Base-by-base conservation (phyloP, 148 eudicot species). In the Diospyros kaki region DNA sequence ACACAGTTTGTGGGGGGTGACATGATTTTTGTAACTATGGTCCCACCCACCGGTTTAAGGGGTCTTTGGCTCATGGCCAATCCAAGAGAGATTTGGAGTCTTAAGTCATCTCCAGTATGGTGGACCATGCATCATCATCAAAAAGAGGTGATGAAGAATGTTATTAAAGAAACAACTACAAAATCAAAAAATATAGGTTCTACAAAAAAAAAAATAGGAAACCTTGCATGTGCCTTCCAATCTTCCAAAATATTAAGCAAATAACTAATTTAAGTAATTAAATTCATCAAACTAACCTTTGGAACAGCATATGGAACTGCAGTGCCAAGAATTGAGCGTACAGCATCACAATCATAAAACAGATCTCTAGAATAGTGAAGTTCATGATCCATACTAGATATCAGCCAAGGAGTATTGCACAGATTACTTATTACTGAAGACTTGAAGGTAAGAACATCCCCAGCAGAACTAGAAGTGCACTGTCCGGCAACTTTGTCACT, bases 301-400 rank as follows among this genome's bases (percentile, higher is more conserved):
- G 97, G 97, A 86, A 87, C 84, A 51, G 85, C 87, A 82, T 87
- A 95, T 18, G 97, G 91, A 78, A 90, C 98, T 76, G 71, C 80
- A 80, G 62, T 76, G 68, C 98, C 98, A 51, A 92, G 80, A 77
- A 95, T 62, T 59, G 96, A 90, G 74, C 88, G 82, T 67, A 92
- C 91, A 65, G 82, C 82, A 78, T 84, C 89, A 82, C 94, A 90
- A 77, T 95, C 94, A 77, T 95, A 80, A 74, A 87, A 95, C 71
- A 95, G 66, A 68, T 92, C 94, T 70, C 79, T 84, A 13, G 98
- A 88, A 82, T 67, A 84, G 72, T 92, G 89, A 64, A 95, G 91
- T 76, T 85, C 82, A 56, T 85, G 52, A 68, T 83, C 89, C 69
- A 80, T 76, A 77, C 81, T 85, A 64, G 98, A 92, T 43, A 75